Base-by-base conservation (phyloP, 2,329 filamentous ascomycete genomes). In the Penicillium janthinellum region DNA sequence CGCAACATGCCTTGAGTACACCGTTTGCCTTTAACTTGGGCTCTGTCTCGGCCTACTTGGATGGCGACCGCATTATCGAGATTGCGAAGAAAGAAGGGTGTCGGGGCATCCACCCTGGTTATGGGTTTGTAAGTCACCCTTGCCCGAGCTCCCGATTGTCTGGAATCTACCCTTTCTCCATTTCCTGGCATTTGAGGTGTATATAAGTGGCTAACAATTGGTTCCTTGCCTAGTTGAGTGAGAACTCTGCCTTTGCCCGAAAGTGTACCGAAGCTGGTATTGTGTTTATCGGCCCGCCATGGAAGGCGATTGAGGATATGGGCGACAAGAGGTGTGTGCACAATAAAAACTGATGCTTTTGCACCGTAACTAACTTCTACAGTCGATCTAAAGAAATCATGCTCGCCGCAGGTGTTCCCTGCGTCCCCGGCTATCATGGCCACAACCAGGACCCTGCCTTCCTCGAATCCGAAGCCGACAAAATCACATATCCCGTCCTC, bases 351-450 rank as follows among this genome's bases (percentile, higher is more conserved):
- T 8, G 15, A 15, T n/a, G 6, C 14, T 3, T 15, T 14, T 10
- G 20, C 14, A 11, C 35, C 2, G 15, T 8, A n/a, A 6, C n/a
- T 34, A 28, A 45, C 14, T 0, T 41, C 2, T 1, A 5, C 10
- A 84, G 84, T 57, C 84, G 90, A 60, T 95, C 91, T 54, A 99
- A 99, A 77, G 90, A 96, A 73, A 97, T 99, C 72, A 98, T 99
- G 95, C 92, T 86, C 37, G 87, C 87, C 4, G 94, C 95, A n/a
- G 92, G 92, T 8, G 95, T 99, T 3, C 93, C 93, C 4, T 98
- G 95, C 71, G 95, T 99, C 51, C 95, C 95, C 0, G 95, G 95
- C 0, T 99, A 99, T 71, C 95, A 98, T 74, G 95, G 95, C 17
- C 71, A 83, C 1, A 91, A 96, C 54, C 95, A 99, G 78, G 86